phyloP scores from a whole-genome alignment of 139 green algal genomes.

The Micromonas pusilla region DNA sequence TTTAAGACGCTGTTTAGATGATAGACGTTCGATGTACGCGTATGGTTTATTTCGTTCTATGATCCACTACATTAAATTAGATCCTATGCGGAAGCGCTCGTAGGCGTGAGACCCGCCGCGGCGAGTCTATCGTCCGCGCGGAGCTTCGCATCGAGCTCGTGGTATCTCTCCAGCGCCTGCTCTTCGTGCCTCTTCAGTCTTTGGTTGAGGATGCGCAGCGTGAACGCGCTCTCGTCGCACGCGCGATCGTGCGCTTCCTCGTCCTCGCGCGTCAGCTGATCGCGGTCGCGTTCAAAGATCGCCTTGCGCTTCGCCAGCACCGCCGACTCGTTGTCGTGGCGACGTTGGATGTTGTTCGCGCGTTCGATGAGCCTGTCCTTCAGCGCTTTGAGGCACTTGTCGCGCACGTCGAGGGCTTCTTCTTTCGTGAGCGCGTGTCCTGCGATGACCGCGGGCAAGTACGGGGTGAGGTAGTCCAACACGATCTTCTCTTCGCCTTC shows the following conservation, averaged over 20 bases:
- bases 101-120: too few species aligned
- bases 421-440: conserved; percentile 45
- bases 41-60: too few species aligned
- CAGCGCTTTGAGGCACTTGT: conserved; percentile 65
- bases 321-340: conserved; percentile 68
- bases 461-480: conserved; percentile 64
- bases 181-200: conserved; percentile 74
- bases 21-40: too few species aligned
- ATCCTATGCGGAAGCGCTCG: too few species aligned
- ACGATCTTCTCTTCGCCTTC: conserved; percentile 32
- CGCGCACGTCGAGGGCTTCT: conserved; percentile 59
- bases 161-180: conserved; percentile 74
- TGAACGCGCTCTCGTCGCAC: conserved; percentile 58
- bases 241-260: conserved; percentile 72
- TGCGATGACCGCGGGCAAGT: conserved; percentile 62
- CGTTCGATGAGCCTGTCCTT: conserved; percentile 78
- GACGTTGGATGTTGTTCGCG: conserved; percentile 73
- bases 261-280: conserved; percentile 61
- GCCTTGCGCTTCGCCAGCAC: conserved; percentile 59
- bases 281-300: conserved; percentile 68
- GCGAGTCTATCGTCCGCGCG: conserved; percentile 55
- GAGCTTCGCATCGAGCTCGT: conserved; percentile 69
- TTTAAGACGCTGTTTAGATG: conserved; percentile 20
- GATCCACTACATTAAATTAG: too few species aligned
- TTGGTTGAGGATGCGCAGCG: conserved; percentile 69